Conservation (phyloP, 495 filamentous ascomycete genomes). For the Talaromyces nanjingensis region DNA sequence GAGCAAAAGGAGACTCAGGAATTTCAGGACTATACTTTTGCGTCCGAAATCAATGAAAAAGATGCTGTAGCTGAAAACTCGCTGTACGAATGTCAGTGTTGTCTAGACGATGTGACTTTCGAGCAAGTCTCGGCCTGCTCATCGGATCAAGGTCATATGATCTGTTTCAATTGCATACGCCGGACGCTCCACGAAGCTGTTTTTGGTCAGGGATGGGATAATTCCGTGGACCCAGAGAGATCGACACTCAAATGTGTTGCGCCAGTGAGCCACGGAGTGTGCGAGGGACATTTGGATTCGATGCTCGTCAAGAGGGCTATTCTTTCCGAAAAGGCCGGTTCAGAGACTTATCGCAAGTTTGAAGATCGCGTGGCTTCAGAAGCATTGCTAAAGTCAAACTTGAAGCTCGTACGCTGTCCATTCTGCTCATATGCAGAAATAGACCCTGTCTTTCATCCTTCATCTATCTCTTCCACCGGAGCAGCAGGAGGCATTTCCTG, state of each 20-base stretch:
- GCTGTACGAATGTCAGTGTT: conserved; percentile 86
- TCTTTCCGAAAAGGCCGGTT: conserved; percentile 55
- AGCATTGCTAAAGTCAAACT: conserved; percentile 56
- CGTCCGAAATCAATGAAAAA: conserved; percentile 60
- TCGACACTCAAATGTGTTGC: conserved; percentile 77
- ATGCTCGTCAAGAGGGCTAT: conserved; percentile 67
- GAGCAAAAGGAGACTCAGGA: conserved; percentile 51
- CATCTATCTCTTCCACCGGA: conserved; percentile 16
- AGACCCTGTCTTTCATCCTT: conserved; percentile 66
- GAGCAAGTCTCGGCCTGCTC: conserved; percentile 73
- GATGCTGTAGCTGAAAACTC: conserved; percentile 67
- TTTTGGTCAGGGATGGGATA: conserved; percentile 86
- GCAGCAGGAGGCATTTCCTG: conserved; percentile 22
- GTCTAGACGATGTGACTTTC: conserved; percentile 69
- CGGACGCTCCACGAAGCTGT: conserved; percentile 74
- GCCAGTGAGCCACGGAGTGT: conserved; percentile 54
- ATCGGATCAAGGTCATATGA: conserved; percentile 60
- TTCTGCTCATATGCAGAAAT: conserved; percentile 89
- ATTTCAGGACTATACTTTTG: conserved; percentile 53
- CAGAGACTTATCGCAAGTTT: conserved; percentile 61
- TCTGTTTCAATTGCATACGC: conserved; percentile 81
- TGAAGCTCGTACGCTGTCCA: conserved; percentile 79
- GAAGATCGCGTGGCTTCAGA: conserved; percentile 72
- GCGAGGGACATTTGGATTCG: conserved; percentile 62
- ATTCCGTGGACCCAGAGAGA: conserved; percentile 62